Percentiles rank a stretch among this genome's conserved stretches.
Evolutionary conservation across 2,329 filamentous ascomycete species (phyloP).

Genomic region (Nemania diffusa): DNA sequence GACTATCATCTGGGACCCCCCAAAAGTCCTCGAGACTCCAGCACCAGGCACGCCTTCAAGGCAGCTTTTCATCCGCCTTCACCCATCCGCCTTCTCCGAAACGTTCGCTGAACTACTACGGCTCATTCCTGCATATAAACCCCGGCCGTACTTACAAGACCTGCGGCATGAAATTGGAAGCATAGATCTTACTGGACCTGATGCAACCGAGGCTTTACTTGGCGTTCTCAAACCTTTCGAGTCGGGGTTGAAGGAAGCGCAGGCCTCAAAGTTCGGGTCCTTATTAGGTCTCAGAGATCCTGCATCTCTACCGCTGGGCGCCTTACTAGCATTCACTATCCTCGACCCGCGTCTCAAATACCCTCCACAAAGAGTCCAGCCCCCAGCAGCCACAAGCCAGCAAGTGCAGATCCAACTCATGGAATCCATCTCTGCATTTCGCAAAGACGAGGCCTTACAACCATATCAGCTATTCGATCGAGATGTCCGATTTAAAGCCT

Average conservation of each 20-base stretch:
- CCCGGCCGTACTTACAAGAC: constrained; percentile 72
- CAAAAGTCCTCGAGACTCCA: constrained; percentile 40
- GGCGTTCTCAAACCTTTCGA: constrained; percentile 69
- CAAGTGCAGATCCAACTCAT: constrained; percentile 56
- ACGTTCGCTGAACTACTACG: constrained; percentile 72
- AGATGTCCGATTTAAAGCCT: constrained; percentile 70
- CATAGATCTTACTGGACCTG: constrained; percentile 71
- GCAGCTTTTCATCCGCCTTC: constrained; percentile 76
- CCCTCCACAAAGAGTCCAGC: constrained; percentile 70
- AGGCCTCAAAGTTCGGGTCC: constrained; percentile 61
- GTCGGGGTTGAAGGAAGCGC: constrained; percentile 50
- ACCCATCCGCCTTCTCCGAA: constrained; percentile 82
- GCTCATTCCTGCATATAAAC: constrained; percentile 68
- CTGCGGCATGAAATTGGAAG: constrained; percentile 74
- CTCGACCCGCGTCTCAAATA: constrained; percentile 84
- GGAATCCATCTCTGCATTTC: constrained; percentile 73
- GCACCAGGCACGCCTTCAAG: constrained; percentile 43
- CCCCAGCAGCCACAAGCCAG: constrained; percentile 48
- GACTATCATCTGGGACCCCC: constrained; percentile 78
- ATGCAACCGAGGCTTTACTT: constrained; percentile 80
- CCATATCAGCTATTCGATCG: constrained; percentile 74
- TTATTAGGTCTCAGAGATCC: constrained; percentile 73
- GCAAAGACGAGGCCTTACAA: constrained; percentile 64
- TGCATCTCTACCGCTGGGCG: constrained; percentile 73
- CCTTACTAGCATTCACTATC: constrained; percentile 76